Base-by-base conservation (phyloP, 2,329 filamentous ascomycete species). In the Macrophomina pseudophaseolina region DNA sequence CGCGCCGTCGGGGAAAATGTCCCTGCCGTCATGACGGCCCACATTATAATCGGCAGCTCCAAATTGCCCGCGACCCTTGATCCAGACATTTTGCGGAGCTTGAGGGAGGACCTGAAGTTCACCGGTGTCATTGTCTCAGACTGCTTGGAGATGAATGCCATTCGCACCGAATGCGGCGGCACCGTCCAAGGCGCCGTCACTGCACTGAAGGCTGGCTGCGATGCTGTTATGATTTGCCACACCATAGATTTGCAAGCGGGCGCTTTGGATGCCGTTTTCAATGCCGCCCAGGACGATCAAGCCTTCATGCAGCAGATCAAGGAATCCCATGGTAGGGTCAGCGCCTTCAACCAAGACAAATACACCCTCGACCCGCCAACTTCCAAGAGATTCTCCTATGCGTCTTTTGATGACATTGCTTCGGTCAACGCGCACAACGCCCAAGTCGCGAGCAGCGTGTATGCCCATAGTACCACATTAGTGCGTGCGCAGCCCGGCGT, bases 221-320 rank as follows among this genome's bases (percentile, higher is more conserved):
- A 66, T 28, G 42, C 42, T n/a, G 64, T 66, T 33, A 66, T 66
- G 64, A 66, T 66, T 14, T 66, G 64, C 44, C 64, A 66, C 38
- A 66, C 64, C 23, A 28, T 60, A 5, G 64, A 59, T 16, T 44
- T 66, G 14, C 64, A 66, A 16, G 6, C 9, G 2, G 44, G 64
- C 9, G 64, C 64, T n/a, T 28, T 66, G 1, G 53, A 66, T 0
- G 64, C 53, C 14, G 54, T 66, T n/a, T 66, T 51, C 23, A 28
- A 52, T 16, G 53, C 18, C 1, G 53, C 64, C 9, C 40, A 23
- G 49, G 6, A 53, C 8, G 46, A 66, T 5, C 12, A 12, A 1
- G 32, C 11, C 11, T 66, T 66, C 12, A 12, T 23, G 1, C 11
- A 18, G 4, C 51, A 51, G 11, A 44, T 65, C 3, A 18, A 30